Percentiles rank a stretch among this genome's conserved stretches.
Evolutionary conservation across 1,284 basidiomycete genomes (phyloP).

Genomic region (Austroboletus sp.): DNA sequence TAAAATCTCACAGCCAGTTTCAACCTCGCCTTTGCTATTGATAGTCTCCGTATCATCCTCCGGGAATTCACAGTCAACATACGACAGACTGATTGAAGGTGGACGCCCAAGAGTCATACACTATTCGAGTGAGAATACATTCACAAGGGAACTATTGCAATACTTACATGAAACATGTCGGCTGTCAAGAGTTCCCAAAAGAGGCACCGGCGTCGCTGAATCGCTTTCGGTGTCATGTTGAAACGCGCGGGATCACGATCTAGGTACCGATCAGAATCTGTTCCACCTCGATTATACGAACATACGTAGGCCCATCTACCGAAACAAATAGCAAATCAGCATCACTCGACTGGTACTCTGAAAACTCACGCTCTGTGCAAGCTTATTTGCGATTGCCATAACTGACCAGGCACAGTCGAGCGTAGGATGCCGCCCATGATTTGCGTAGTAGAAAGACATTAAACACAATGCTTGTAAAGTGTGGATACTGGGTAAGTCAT

Average conservation of each 20-base stretch:
- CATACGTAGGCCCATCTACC: conserved; percentile 52
- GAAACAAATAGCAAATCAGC: conserved; percentile 14
- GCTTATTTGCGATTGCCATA: conserved; percentile 46
- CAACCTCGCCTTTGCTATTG: conserved; percentile 42
- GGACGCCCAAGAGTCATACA: conserved; percentile 50
- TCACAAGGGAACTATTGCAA: not conserved
- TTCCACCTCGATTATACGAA: conserved; percentile 7
- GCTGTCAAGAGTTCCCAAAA: conserved; percentile 55
- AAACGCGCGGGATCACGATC: conserved; percentile 58
- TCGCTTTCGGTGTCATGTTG: conserved; percentile 47
- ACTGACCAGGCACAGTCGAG: conserved; percentile 49
- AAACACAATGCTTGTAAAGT: conserved; percentile 56
- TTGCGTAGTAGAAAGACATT: conserved; percentile 50
- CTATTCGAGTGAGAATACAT: conserved; percentile 27
- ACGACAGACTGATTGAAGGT: conserved; percentile 49
- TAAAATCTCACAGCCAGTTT: conserved; percentile 42
- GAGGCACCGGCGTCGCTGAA: conserved; percentile 47
- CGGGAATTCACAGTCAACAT: conserved; percentile 54
- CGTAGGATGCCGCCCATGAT: conserved; percentile 48
- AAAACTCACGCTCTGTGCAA: conserved; percentile 50
- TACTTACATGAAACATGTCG: conserved; percentile 45
- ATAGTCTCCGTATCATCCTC: conserved; percentile 43
- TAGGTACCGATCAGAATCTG: conserved; percentile 23
- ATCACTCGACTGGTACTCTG: conserved; percentile 1
- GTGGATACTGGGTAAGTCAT: conserved; percentile 55